These are phyloP conservation scores for Hordeum pubiflorum DNA, from an alignment of 202 grass and related monocot species.

Conservation along the genomic window DNA sequence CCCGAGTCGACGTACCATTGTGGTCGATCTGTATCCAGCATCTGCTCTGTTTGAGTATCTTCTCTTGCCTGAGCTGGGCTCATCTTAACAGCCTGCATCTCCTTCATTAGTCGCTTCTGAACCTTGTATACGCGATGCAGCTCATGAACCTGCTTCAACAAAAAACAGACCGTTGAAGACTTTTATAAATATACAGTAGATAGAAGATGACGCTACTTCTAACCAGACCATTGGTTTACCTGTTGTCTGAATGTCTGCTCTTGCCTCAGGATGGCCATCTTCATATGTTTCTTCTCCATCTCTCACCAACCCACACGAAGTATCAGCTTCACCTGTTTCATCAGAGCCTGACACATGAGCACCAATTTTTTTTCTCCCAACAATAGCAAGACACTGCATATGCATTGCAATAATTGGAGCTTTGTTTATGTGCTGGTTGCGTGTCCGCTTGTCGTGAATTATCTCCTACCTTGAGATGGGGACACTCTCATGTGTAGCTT, in stretches of 20 bases:
- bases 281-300: conserved; percentile 59
- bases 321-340: conserved; percentile 6
- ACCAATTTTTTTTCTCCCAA: neutral
- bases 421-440: conserved; percentile 4
- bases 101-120: conserved; percentile 53
- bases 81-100: conserved; percentile 26
- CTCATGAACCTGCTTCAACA: conserved; percentile 39
- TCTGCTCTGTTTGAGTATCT: neutral
- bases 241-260: conserved; percentile 57
- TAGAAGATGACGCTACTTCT: neutral
- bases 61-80: conserved; percentile 2
- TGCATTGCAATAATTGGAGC: conserved; percentile 8
- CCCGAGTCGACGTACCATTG: conserved; percentile 6
- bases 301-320: neutral
- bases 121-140: conserved; percentile 44
- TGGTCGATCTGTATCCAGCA: neutral
- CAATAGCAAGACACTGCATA: conserved; percentile 4
- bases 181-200: neutral
- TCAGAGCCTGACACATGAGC: conserved; percentile 18
- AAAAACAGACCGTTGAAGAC: neutral
- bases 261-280: conserved; percentile 57
- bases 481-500: conserved; percentile 5
- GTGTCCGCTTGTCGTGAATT: conserved; percentile 11
- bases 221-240: conserved; percentile 28
- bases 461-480: neutral